Conservation (phyloP, 164 flowering plant species). For the Vitis rupestris region DNA sequence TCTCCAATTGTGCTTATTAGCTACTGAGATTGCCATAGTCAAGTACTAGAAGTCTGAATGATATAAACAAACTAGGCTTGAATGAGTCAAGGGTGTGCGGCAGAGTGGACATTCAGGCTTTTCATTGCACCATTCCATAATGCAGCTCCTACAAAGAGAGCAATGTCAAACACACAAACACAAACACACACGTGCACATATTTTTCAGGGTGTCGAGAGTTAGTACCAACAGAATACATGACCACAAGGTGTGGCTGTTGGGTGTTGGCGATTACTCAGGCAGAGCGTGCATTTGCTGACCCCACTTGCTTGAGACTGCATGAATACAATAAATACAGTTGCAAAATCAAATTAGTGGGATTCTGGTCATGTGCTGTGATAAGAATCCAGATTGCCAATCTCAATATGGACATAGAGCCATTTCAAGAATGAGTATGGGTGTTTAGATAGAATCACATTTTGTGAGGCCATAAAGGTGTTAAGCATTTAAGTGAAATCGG, state of each 20-base stretch:
- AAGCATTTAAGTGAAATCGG: too few species aligned
- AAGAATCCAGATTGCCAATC: too few species aligned
- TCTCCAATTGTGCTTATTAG: not conserved
- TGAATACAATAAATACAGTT: constrained; percentile 5
- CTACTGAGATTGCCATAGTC: not conserved
- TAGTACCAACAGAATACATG: constrained; percentile 96
- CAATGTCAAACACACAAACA: not conserved
- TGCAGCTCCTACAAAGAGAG: constrained; percentile 70
- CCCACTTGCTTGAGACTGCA: constrained; percentile 48
- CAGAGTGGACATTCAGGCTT: constrained; percentile 98
- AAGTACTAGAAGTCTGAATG: constrained; percentile 78
- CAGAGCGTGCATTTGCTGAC: constrained; percentile 90
- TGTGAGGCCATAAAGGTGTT: too few species aligned
- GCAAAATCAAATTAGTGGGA: not conserved
- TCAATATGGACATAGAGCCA: too few species aligned
- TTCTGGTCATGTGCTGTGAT: too few species aligned
- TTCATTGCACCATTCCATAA: constrained; percentile 99
- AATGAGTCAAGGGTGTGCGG: constrained; percentile 84
- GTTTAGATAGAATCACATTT: too few species aligned
- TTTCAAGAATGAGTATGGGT: too few species aligned
- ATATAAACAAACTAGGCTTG: constrained; percentile 83
- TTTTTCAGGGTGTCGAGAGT: constrained; percentile 4
- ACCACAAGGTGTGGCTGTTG: constrained; percentile 98
- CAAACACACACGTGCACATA: not conserved
- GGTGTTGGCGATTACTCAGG: constrained; percentile 78